Percentiles rank a stretch among this genome's conserved stretches.
Evolutionary conservation across 371 early-diverging fungal species (phyloP).

Genomic region (Dentiscutata heterogama): DNA sequence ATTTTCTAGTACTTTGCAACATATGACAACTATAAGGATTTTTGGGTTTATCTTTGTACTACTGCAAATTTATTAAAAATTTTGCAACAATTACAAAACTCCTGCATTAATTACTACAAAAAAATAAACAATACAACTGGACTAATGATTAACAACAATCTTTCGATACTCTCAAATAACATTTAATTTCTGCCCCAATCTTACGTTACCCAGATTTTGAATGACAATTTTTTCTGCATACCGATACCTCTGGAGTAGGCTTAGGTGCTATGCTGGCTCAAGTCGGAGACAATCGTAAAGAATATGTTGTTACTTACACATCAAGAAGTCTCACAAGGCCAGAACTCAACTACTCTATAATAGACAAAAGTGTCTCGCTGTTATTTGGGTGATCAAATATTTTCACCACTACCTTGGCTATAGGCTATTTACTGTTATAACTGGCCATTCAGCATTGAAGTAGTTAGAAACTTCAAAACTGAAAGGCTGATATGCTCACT

Average conservation of each 20-base stretch:
- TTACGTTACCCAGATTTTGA: constrained; percentile 49
- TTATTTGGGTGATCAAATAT: neutral
- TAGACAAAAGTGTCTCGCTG: neutral
- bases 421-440: neutral
- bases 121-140: constrained; percentile 50
- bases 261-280: constrained; percentile 54
- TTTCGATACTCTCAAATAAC: constrained; percentile 50
- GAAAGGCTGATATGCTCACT: neutral
- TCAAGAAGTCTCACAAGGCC: neutral
- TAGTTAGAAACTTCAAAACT: neutral
- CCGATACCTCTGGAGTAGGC: constrained; percentile 51
- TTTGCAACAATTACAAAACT: constrained; percentile 58
- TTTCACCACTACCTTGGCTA: neutral
- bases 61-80: constrained; percentile 54
- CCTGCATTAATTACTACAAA: constrained; percentile 53
- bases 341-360: neutral
- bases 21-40: constrained; percentile 57
- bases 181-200: constrained; percentile 45
- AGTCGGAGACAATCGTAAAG: constrained; percentile 17
- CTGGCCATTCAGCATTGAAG: neutral
- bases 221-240: constrained; percentile 47
- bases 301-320: neutral
- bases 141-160: constrained; percentile 46
- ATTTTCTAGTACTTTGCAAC: constrained; percentile 47
- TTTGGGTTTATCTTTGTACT: constrained; percentile 56